Conservation (phyloP, 495 filamentous ascomycete species). For the Copromyces sp. region DNA sequence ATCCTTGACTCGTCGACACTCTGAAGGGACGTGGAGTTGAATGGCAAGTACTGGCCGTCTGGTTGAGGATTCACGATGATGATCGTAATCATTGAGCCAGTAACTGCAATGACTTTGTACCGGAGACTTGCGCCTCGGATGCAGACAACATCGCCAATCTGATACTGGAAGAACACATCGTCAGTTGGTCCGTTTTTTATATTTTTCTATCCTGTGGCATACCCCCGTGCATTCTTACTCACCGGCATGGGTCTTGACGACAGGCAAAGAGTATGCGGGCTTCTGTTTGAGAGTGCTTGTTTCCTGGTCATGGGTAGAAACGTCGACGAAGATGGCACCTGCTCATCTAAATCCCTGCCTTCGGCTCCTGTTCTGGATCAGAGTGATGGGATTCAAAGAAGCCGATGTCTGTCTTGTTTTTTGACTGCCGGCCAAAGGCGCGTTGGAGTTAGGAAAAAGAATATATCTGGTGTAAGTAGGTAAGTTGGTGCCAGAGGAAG, state of each 20-base stretch:
- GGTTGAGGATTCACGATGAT: slow-evolving; percentile 18
- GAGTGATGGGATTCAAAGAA: background rate
- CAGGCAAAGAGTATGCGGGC: background rate
- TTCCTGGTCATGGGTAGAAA: background rate
- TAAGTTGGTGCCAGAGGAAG: background rate
- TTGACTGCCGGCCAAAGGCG: background rate
- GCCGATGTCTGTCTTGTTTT: background rate
- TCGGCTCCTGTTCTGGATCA: background rate
- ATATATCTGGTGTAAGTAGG: background rate
- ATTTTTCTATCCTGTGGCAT: background rate
- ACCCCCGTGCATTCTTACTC: background rate
- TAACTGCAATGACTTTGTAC: slow-evolving; percentile 20
- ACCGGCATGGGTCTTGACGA: background rate
- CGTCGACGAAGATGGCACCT: background rate
- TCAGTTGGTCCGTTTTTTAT: background rate
- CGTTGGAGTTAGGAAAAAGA: background rate
- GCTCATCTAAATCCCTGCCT: background rate
- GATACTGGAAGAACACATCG: background rate
- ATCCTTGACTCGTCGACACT: slow-evolving; percentile 17
- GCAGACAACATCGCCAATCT: slow-evolving; percentile 13
- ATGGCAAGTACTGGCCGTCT: slow-evolving; percentile 11
- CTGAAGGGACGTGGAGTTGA: slow-evolving; percentile 9
- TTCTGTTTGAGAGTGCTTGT: background rate
- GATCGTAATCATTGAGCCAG: slow-evolving; percentile 15
- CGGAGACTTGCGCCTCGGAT: slow-evolving; percentile 10